These are phyloP conservation scores for Fermentozyma sake DNA, from an alignment of 1,139 yeast species.

Conservation along the genomic window DNA sequence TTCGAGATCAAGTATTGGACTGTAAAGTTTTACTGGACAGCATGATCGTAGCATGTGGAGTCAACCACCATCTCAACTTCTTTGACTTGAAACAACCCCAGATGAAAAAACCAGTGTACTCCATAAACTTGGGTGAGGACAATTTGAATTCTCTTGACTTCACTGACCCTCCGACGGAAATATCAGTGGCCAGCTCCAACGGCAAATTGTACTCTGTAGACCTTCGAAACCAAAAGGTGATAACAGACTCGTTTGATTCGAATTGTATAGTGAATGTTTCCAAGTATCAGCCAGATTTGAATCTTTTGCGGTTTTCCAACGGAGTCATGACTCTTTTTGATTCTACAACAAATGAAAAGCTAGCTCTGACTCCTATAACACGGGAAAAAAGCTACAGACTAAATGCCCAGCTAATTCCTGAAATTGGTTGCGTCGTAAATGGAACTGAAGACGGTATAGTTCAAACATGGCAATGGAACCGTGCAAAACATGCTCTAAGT, in stretches of 20 bases:
- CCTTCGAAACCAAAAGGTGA: slow-evolving; percentile 17
- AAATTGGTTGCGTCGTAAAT: no score
- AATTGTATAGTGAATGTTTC: slow-evolving; percentile 6
- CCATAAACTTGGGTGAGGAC: slow-evolving; percentile 22
- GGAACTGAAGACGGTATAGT: slow-evolving; percentile 10
- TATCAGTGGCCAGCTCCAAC: slow-evolving; percentile 25
- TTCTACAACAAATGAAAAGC: no score
- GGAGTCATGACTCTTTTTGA: no score
- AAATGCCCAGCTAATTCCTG: slow-evolving; percentile 2
- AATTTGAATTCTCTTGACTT: slow-evolving; percentile 23
- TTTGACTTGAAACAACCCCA: slow-evolving; percentile 15
- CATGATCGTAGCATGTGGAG: slow-evolving; percentile 25
- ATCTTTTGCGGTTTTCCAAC: no score
- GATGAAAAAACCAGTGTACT: slow-evolving; percentile 12
- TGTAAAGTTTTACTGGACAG: slow-evolving; percentile 10
- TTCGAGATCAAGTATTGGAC: slow-evolving; percentile 12
- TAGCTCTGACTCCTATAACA: no score
- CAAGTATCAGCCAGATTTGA: no score
- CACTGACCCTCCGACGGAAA: slow-evolving; percentile 4
- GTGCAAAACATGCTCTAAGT: not conserved
- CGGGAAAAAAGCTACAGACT: slow-evolving; percentile 4
- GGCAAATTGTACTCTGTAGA: slow-evolving; percentile 25
- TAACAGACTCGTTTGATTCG: slow-evolving; percentile 11
- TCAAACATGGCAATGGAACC: slow-evolving; percentile 6
- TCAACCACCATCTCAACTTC: slow-evolving; percentile 15